Percentiles rank a stretch among this genome's conserved stretches.
phyloP scores from a whole-genome alignment of 768 basidiomycete genomes.

The Neoboletus subvelutipes region DNA sequence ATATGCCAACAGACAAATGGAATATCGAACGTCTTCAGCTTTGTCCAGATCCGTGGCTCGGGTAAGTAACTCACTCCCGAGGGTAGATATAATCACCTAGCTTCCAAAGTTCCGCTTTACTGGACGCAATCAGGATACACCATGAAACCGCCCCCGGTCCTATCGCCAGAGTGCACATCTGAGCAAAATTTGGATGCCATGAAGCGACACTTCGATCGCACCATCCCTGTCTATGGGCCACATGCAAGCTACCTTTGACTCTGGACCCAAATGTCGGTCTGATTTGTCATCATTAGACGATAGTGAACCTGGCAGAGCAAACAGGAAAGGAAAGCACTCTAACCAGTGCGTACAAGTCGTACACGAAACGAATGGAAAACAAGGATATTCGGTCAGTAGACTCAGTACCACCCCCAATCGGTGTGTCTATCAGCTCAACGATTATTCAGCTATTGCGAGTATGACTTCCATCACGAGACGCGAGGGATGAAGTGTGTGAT shows the following conservation, averaged over 20 bases:
- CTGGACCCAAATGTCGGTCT: slow-evolving; percentile 4
- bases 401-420: slow-evolving; percentile 22
- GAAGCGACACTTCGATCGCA: slow-evolving; percentile 69
- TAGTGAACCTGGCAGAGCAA: slow-evolving; percentile 90
- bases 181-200: slow-evolving; percentile 70
- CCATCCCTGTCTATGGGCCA: slow-evolving; percentile 69
- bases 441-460: slow-evolving; percentile 63
- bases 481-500: slow-evolving; percentile 84
- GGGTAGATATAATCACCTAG: neutral
- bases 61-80: slow-evolving; percentile 43
- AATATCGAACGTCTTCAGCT: slow-evolving; percentile 76
- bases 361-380: slow-evolving; percentile 53
- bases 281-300: slow-evolving; percentile 45
- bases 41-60: slow-evolving; percentile 90
- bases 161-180: slow-evolving; percentile 71
- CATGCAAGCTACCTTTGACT: slow-evolving; percentile 49
- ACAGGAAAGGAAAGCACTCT: slow-evolving; percentile 84
- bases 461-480: slow-evolving; percentile 93
- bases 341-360: slow-evolving; percentile 74
- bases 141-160: slow-evolving; percentile 82
- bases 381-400: slow-evolving; percentile 61
- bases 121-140: slow-evolving; percentile 90
- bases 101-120: slow-evolving; percentile 74
- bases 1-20: slow-evolving; percentile 59
- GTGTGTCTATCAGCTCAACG: neutral